Conservation (phyloP, 257 asterid genomes). For the Anisodus acutangulus region DNA sequence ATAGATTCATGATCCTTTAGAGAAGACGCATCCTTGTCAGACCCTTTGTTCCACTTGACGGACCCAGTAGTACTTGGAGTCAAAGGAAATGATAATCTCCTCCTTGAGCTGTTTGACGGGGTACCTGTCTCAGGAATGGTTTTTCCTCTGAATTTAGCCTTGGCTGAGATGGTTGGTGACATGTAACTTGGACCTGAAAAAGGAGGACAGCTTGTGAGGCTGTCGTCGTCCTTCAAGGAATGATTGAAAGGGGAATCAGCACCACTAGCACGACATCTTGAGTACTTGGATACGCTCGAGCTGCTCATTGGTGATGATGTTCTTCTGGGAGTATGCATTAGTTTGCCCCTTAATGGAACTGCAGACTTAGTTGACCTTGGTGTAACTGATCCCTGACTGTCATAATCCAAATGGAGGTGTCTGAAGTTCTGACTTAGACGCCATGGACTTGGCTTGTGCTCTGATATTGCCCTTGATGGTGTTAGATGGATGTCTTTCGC, state of each 20-base stretch:
- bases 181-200: slow-evolving; percentile 83
- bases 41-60: slow-evolving; percentile 75
- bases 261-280: slow-evolving; percentile 55
- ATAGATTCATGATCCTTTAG: slow-evolving; percentile 43
- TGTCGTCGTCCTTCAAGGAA: slow-evolving; percentile 74
- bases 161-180: slow-evolving; percentile 87
- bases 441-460: slow-evolving; percentile 65
- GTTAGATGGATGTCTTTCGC: slow-evolving; percentile 44
- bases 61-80: slow-evolving; percentile 62
- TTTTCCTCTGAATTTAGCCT: slow-evolving; percentile 70
- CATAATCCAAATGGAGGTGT: slow-evolving; percentile 41
- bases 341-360: slow-evolving; percentile 56
- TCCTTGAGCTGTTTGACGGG: slow-evolving; percentile 66
- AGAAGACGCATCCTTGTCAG: slow-evolving; percentile 57
- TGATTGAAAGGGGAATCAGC: slow-evolving; percentile 47
- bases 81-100: slow-evolving; percentile 85
- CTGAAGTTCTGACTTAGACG: slow-evolving; percentile 39
- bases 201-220: slow-evolving; percentile 91
- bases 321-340: slow-evolving; percentile 62
- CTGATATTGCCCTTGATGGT: slow-evolving; percentile 65
- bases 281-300: slow-evolving; percentile 39
- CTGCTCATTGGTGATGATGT: slow-evolving; percentile 49
- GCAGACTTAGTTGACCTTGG: slow-evolving; percentile 81
- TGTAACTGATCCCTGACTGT: slow-evolving; percentile 61
- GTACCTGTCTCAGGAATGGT: slow-evolving; percentile 79